These are phyloP conservation scores for Kwoniella shandongensis DNA, from an alignment of 768 basidiomycete species.

Conservation along the genomic window DNA sequence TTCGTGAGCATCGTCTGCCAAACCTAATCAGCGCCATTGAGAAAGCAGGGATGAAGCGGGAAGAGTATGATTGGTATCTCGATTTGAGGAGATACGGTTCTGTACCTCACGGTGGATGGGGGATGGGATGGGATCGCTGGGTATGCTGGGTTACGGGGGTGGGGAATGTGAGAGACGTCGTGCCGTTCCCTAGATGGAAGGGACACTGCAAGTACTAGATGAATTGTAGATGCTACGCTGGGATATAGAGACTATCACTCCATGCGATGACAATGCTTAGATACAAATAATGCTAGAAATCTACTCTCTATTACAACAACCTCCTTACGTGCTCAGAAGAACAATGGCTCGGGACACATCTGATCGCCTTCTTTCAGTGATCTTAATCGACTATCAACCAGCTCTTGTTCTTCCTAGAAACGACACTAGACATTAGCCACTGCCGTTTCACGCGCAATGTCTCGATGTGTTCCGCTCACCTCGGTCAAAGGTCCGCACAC, in stretches of 20 bases:
- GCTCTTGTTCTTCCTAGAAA: constrained; percentile 33
- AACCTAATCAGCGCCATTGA: constrained; percentile 57
- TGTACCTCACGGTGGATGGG: constrained; percentile 91
- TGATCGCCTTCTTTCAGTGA: constrained; percentile 35
- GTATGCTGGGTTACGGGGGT: constrained; percentile 82
- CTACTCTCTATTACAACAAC: background rate
- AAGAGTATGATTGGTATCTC: constrained; percentile 63
- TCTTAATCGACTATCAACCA: constrained; percentile 35
- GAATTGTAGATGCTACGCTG: background rate
- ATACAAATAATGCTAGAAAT: background rate
- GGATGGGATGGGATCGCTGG: constrained; percentile 90
- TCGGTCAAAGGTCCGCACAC: constrained; percentile 42
- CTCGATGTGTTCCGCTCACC: constrained; percentile 31
- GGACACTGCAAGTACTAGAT: constrained; percentile 49
- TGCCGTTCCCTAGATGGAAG: constrained; percentile 83
- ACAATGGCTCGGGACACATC: constrained; percentile 34
- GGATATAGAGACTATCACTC: background rate
- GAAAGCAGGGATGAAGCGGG: constrained; percentile 56
- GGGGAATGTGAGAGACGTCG: constrained; percentile 88
- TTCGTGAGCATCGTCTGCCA: constrained; percentile 59
- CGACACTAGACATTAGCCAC: too few relatives aligned
- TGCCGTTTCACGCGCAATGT: too few relatives aligned
- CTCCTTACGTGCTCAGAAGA: constrained; percentile 23
- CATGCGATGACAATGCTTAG: background rate
- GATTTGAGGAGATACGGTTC: constrained; percentile 81